phyloP scores from a whole-genome alignment of 768 basidiomycete species.

The Calocera viscosa region DNA sequence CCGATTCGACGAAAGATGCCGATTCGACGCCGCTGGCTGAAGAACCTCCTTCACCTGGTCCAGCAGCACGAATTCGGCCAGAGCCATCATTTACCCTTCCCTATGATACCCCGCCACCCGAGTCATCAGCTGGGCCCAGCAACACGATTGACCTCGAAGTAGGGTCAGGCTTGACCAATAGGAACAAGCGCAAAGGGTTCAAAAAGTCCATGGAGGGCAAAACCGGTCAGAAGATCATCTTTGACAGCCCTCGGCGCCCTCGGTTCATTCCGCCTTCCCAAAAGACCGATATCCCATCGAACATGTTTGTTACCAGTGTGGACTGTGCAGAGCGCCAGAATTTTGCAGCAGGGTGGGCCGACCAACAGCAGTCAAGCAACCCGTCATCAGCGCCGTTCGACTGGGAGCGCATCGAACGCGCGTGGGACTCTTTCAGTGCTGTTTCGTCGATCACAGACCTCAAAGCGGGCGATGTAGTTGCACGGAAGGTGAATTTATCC shows the following conservation, averaged over 20 bases:
- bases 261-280: slow-evolving; percentile 54
- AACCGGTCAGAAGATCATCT: slow-evolving; percentile 44
- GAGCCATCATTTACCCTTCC: slow-evolving; percentile 17
- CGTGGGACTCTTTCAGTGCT: slow-evolving; percentile 22
- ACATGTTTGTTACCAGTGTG: slow-evolving; percentile 58
- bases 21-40: slow-evolving; percentile 21
- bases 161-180: slow-evolving; percentile 51
- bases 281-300: slow-evolving; percentile 39
- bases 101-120: not conserved
- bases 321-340: slow-evolving; percentile 45
- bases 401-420: slow-evolving; percentile 24
- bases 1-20: slow-evolving; percentile 34
- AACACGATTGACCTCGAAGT: slow-evolving; percentile 22
- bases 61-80: no score
- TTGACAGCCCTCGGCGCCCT: slow-evolving; percentile 26
- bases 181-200: slow-evolving; percentile 63
- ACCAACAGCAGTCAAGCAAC: slow-evolving; percentile 21
- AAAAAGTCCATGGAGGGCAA: slow-evolving; percentile 37
- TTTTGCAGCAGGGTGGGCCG: slow-evolving; percentile 16
- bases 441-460: slow-evolving; percentile 18
- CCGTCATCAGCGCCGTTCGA: not conserved
- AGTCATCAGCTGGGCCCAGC: slow-evolving; percentile 4
- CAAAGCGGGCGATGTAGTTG: slow-evolving; percentile 21
- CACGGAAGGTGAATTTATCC: slow-evolving; percentile 38
- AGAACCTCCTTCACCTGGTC: slow-evolving; percentile 26